These are phyloP conservation scores for Neurospora crassa DNA, from an alignment of 2,329 filamentous ascomycete genomes.

Conservation along the genomic window DNA sequence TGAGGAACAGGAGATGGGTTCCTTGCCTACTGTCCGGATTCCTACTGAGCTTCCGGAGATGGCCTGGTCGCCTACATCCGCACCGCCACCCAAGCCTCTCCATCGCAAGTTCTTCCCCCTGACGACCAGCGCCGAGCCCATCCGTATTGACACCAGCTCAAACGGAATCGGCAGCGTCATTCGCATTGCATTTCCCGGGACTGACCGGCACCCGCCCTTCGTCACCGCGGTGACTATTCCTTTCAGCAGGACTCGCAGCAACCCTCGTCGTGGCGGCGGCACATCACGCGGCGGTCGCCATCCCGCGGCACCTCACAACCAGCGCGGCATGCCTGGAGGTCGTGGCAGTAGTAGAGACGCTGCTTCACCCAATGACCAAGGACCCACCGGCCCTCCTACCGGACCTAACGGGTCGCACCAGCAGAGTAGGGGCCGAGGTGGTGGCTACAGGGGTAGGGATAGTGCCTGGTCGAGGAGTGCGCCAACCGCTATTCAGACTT, in stretches of 20 bases:
- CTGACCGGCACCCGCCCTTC: conserved; percentile 12
- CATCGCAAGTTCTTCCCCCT: conserved; percentile 39
- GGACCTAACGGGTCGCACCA: conserved; percentile 9
- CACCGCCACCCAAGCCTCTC: conserved; percentile 39
- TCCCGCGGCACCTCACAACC: conserved; percentile 10
- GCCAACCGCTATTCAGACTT: conserved; percentile 17
- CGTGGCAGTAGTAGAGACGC: conserved; percentile 10
- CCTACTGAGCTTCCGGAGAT: conserved; percentile 52
- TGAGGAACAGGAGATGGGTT: conserved; percentile 72
- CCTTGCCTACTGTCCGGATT: conserved; percentile 60
- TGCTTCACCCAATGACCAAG: conserved; percentile 21
- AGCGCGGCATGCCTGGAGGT: conserved; percentile 1
- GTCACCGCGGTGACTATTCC: conserved; percentile 30
- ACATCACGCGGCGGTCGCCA: conserved; percentile 13
- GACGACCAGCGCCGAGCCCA: conserved; percentile 27
- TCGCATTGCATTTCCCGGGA: conserved; percentile 31
- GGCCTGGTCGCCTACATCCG: conserved; percentile 51
- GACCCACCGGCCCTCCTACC: conserved; percentile 8
- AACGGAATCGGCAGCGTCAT: conserved; percentile 26
- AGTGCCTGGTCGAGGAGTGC: conserved; percentile 31
- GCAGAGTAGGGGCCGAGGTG: conserved; percentile 29
- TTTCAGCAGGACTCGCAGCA: conserved; percentile 23
- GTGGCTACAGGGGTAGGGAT: conserved; percentile 30
- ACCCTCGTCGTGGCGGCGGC: conserved; percentile 21
- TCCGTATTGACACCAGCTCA: conserved; percentile 18